These are phyloP conservation scores for Parvularia atlantis DNA, from an alignment of 78 protist species.

Conservation along the genomic window DNA sequence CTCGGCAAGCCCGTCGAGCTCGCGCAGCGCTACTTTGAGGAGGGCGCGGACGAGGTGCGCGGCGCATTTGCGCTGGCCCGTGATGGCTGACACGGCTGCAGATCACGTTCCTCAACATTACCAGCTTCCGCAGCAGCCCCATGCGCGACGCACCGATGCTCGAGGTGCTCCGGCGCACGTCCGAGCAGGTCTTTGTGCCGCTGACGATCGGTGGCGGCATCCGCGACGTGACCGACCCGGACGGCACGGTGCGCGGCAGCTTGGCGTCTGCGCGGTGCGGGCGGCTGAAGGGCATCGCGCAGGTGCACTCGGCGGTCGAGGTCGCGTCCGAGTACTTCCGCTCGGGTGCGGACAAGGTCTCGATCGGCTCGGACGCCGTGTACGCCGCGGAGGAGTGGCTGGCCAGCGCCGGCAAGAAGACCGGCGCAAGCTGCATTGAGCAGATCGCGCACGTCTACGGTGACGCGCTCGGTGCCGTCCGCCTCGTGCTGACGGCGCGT, in stretches of 20 bases:
- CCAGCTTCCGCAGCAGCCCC: slow-evolving; percentile 40
- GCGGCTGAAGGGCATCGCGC: too few species aligned
- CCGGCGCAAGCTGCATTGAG: slow-evolving; percentile 16
- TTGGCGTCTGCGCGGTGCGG: too few species aligned
- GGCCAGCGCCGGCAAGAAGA: not conserved
- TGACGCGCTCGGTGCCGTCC: not conserved
- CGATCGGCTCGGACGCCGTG: slow-evolving; percentile 52
- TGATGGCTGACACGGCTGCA: not conserved
- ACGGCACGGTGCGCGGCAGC: slow-evolving; percentile 38
- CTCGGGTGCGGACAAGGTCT: slow-evolving; percentile 64
- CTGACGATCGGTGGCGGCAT: slow-evolving; percentile 71
- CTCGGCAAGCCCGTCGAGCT: slow-evolving; percentile 66
- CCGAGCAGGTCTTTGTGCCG: slow-evolving; percentile 47
- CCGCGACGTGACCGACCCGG: slow-evolving; percentile 24
- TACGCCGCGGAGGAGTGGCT: slow-evolving; percentile 3
- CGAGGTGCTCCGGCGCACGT: slow-evolving; percentile 37
- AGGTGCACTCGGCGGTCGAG: slow-evolving; percentile 37
- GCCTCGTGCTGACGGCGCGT: not conserved
- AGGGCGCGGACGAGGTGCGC: slow-evolving; percentile 71
- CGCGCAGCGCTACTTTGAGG: slow-evolving; percentile 42
- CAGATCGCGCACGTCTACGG: slow-evolving; percentile 39
- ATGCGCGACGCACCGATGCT: slow-evolving; percentile 37
- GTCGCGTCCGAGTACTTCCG: slow-evolving; percentile 63
- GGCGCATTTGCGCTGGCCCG: too few species aligned
- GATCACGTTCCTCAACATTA: slow-evolving; percentile 32